Conservation (phyloP, 345 rosid genomes). For the Diplotaxis tenuifolia region DNA sequence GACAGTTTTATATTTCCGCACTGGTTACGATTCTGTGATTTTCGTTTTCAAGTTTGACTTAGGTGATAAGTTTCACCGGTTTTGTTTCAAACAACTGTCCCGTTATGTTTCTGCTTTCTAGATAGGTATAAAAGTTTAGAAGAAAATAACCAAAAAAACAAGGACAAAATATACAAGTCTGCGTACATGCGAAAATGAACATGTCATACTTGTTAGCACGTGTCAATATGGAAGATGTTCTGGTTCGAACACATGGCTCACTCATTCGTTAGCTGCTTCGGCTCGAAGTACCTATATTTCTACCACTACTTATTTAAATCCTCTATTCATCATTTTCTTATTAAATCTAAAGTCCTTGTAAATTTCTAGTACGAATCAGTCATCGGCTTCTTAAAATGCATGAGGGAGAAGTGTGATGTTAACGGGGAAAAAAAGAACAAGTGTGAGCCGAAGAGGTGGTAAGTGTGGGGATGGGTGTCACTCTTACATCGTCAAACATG, state of each 20-base stretch:
- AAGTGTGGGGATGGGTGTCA: slow-evolving; percentile 22
- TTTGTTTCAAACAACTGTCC: not conserved
- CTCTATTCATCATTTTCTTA: not conserved
- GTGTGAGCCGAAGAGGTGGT: not conserved
- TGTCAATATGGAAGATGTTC: slow-evolving; percentile 8
- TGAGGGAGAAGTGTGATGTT: not conserved
- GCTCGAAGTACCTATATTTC: slow-evolving; percentile 17
- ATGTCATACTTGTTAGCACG: slow-evolving; percentile 15
- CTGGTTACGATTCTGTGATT: not conserved
- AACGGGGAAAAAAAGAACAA: not conserved
- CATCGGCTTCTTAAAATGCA: not conserved
- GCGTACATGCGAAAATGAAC: slow-evolving; percentile 9
- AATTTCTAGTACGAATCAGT: not conserved
- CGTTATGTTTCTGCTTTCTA: not conserved
- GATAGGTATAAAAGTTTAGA: not conserved
- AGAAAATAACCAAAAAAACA: not conserved
- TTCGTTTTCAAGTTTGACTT: not conserved
- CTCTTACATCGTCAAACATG: not conserved
- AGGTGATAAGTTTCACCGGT: not conserved
- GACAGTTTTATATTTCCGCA: too few relatives aligned
- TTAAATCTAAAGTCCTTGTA: not conserved
- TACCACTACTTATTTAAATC: slow-evolving; percentile 3
- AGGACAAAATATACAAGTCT: not conserved
- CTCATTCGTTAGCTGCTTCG: slow-evolving; percentile 20
- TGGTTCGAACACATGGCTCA: slow-evolving; percentile 29